These are phyloP conservation scores for Quercus phellos DNA, from an alignment of 331 rosid species.

Conservation along the genomic window DNA sequence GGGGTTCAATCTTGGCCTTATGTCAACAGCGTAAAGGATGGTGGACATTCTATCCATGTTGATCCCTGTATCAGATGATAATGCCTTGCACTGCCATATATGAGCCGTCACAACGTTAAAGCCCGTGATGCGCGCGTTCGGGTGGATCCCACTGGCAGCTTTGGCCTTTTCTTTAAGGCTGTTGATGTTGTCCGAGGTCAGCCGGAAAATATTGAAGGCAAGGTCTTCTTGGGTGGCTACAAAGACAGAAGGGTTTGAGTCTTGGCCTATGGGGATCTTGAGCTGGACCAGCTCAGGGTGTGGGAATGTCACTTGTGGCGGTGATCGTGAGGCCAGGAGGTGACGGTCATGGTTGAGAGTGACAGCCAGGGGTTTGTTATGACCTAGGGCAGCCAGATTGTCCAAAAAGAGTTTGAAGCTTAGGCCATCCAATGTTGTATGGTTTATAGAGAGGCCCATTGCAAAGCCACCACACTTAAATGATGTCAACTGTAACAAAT, in stretches of 20 bases:
- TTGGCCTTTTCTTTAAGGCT: conserved; percentile 52
- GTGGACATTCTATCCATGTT: conserved; percentile 41
- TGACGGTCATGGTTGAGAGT: conserved; percentile 51
- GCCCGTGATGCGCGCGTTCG: conserved; percentile 17
- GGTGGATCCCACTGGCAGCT: not conserved
- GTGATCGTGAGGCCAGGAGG: conserved; percentile 67
- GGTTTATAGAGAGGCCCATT: conserved; percentile 55
- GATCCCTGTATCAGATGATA: conserved; percentile 19
- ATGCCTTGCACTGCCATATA: conserved; percentile 68
- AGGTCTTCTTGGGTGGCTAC: conserved; percentile 45
- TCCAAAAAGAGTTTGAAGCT: conserved; percentile 59
- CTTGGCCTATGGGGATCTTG: not conserved
- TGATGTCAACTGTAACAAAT: conserved; percentile 41
- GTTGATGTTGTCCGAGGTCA: conserved; percentile 31
- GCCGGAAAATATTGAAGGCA: conserved; percentile 39
- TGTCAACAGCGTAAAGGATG: conserved; percentile 60
- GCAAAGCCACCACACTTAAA: conserved; percentile 71
- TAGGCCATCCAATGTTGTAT: conserved; percentile 51
- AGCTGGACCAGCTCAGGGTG: conserved; percentile 59
- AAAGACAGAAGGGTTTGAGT: conserved; percentile 32
- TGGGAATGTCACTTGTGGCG: conserved; percentile 58
- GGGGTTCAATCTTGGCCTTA: conserved; percentile 49
- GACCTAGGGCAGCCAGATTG: conserved; percentile 60
- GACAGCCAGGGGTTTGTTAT: conserved; percentile 39
- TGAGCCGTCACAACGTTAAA: conserved; percentile 58